These are phyloP conservation scores for Hypocrella siamensis DNA, from an alignment of 2,329 filamentous ascomycete species.

Conservation along the genomic window DNA sequence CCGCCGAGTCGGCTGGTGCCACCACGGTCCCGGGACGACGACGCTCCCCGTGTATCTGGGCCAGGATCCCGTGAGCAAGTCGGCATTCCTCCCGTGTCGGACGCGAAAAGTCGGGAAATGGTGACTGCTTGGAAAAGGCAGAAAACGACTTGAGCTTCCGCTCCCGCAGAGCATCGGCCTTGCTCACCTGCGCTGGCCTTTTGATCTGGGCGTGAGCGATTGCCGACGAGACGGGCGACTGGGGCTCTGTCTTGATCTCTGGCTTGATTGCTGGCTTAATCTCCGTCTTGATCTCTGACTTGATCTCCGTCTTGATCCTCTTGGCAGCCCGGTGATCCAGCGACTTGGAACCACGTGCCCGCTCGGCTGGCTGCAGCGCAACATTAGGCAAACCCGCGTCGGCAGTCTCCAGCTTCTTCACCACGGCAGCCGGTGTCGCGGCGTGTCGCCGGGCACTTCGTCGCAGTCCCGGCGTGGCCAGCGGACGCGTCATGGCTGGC, in stretches of 20 bases:
- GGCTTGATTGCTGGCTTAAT: background rate
- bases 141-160: slow-evolving; percentile 27
- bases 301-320: no score
- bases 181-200: background rate
- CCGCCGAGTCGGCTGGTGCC: slow-evolving; percentile 47
- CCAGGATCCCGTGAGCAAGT: slow-evolving; percentile 50
- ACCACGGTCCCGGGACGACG: slow-evolving; percentile 44
- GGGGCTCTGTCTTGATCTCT: slow-evolving; percentile 2
- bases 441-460: background rate
- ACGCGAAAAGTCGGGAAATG: slow-evolving; percentile 50
- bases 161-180: slow-evolving; percentile 16
- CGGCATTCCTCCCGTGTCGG: slow-evolving; percentile 54
- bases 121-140: slow-evolving; percentile 27
- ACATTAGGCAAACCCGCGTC: no score
- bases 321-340: background rate
- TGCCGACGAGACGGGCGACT: no score
- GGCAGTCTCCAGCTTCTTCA: no score
- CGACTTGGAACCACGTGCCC: no score
- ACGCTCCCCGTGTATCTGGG: slow-evolving; percentile 48
- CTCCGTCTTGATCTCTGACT: no score
- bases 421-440: no score
- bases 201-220: no score
- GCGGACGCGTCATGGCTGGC: no score
- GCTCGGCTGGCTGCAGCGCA: no score
- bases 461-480: background rate